Evolutionary conservation across 2,329 filamentous ascomycete genomes (phyloP).

Genomic region (Pseudogymnoascus sp.): DNA sequence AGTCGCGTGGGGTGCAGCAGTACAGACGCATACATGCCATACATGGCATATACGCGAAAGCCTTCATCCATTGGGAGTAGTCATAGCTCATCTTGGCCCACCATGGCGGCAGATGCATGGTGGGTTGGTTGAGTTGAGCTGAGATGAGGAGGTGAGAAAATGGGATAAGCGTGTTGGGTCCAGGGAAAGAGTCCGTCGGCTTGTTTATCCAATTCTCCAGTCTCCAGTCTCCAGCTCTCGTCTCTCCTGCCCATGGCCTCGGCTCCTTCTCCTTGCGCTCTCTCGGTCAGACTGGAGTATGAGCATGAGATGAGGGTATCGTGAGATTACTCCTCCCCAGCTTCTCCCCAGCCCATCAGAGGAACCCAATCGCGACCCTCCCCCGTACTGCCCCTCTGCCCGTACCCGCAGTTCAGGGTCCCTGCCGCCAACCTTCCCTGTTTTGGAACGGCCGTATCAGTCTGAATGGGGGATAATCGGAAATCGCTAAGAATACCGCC

Average conservation of each 20-base stretch:
- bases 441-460: background rate
- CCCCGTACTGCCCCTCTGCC: background rate
- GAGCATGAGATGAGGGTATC: background rate
- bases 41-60: background rate
- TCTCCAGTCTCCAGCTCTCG: background rate
- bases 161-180: background rate
- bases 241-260: background rate
- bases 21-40: background rate
- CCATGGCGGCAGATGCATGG: slow-evolving; percentile 1
- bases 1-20: slow-evolving; percentile 1
- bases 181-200: background rate
- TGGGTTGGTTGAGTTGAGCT: background rate
- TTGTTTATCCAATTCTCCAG: background rate
- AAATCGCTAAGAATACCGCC: slow-evolving; percentile 26
- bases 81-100: slow-evolving; percentile 6
- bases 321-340: background rate
- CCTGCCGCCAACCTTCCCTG: background rate
- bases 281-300: background rate
- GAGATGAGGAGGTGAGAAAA: background rate
- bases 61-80: background rate
- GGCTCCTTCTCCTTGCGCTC: background rate
- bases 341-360: background rate
- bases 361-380: background rate
- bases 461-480: background rate
- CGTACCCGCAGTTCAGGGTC: background rate